Base-by-base conservation (phyloP, 2,329 filamentous ascomycete genomes). In the Pezicula neosporulosa region DNA sequence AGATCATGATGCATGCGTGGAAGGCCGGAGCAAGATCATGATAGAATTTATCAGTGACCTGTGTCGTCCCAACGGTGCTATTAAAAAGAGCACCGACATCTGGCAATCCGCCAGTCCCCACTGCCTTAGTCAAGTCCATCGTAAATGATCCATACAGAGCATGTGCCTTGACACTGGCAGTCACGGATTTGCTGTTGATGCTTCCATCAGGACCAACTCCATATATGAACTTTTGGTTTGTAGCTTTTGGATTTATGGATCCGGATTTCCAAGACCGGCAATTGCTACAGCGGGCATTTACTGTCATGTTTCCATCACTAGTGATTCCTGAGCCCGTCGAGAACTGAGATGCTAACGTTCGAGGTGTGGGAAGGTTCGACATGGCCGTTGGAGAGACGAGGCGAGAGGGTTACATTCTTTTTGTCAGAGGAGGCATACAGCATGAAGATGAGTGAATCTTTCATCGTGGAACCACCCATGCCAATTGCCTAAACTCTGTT, bases 341-440 rank as follows among this genome's bases (percentile, higher is more conserved):
- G 70, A 3, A 75, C 57, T 16, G 72, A 65, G 55, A 77, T 68
- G 7, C 71, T 58, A 52, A 82, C 66, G 15, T 72, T 67, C 4
- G 70, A 63, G 16, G 61, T 61, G 64, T 73, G 74, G 13, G 66
- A 63, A 9, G 81, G 81, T 62, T 85, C 81, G 57, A 71, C 72
- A 57, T 82, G 69, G 42, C 73, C 76, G 47, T 70, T 68, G 35
- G 73, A 69, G 30, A 77, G 62, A 47, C 81, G 78, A 2, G 80
- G 77, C 24, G 78, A 82, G 51, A 85, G 70, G 24, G 78, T 83
- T 50, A 82, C 72, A 56, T 78, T 77, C 48, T 72, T 65, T 48
- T 70, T 72, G 6, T 68, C 68, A 4, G 66, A 63, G 50, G 74
- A 75, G 43, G 70, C 66, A 67, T 85, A 83, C n/a, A 76, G 66